A percentile compares a stretch with the other conserved stretches of the same genome.
Conservation (phyloP, 371 early-diverging fungal species). For the Mortierella sp. region DNA sequence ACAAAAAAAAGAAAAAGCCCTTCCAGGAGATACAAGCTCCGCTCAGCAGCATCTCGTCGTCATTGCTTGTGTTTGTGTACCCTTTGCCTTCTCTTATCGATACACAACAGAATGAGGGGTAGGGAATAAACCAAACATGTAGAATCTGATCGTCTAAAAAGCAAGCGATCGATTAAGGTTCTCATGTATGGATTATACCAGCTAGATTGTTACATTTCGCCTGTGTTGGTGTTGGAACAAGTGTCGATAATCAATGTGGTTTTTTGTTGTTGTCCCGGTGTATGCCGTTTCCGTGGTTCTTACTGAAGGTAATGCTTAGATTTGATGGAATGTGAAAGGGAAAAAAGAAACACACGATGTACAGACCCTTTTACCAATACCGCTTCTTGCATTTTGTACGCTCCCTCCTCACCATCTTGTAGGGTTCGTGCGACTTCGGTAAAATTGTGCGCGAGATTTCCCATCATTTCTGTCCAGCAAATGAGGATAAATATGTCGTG, state of each 20-base stretch:
- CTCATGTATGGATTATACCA: background rate
- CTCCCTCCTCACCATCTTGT: background rate
- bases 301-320: background rate
- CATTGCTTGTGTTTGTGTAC: too few relatives aligned
- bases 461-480: too few relatives aligned
- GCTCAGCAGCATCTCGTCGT: too few relatives aligned
- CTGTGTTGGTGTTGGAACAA: background rate
- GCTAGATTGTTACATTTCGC: background rate
- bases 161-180: background rate
- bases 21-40: constrained; percentile 14
- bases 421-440: too few relatives aligned
- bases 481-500: background rate
- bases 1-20: background rate
- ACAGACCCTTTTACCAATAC: background rate
- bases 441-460: too few relatives aligned
- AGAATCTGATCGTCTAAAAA: background rate
- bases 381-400: too few relatives aligned
- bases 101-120: background rate
- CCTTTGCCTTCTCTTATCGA: constrained; percentile 1
- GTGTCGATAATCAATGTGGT: constrained; percentile 1
- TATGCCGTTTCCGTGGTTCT: background rate
- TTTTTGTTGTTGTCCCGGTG: constrained; percentile 6
- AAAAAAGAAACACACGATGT: background rate
- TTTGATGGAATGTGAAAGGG: constrained; percentile 3
- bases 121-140: background rate